Conservation (phyloP, 2,329 filamentous ascomycete species). For the Tolypocladium inflatum region DNA sequence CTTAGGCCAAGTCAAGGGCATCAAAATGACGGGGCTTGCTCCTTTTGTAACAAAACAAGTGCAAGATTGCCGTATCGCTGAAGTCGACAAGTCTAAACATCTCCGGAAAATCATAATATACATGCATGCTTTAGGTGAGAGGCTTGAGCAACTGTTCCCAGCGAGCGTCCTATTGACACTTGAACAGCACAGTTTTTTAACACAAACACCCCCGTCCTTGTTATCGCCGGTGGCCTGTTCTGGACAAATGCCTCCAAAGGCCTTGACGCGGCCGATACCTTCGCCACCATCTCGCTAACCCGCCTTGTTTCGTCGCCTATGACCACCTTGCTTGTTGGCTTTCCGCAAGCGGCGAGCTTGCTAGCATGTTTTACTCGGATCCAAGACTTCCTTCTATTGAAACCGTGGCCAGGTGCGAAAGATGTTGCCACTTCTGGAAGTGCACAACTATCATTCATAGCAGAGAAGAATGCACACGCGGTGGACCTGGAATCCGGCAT, state of each 20-base stretch:
- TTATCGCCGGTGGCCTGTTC: constrained; percentile 6
- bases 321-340: constrained; percentile 1
- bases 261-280: constrained; percentile 3
- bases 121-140: constrained; percentile 3
- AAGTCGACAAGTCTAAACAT: constrained; percentile 7
- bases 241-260: constrained; percentile 5
- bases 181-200: not conserved
- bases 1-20: constrained; percentile 22
- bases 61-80: constrained; percentile 6
- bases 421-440: not conserved
- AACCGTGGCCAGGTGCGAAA: not conserved
- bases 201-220: constrained; percentile 5
- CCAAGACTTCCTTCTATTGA: constrained; percentile 6
- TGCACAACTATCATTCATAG: not conserved
- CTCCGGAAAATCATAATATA: constrained; percentile 3
- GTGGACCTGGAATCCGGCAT: not conserved
- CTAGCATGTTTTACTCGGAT: constrained; percentile 7
- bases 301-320: constrained; percentile 5
- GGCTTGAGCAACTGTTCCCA: not conserved
- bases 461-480: not conserved
- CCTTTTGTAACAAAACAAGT: constrained; percentile 1
- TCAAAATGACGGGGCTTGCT: constrained; percentile 25
- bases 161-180: not conserved
- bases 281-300: constrained; percentile 7
- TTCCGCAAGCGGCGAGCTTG: constrained; percentile 1